phyloP scores from a whole-genome alignment of 1,139 yeast species.

The Sugiyamaella neomexicana region DNA sequence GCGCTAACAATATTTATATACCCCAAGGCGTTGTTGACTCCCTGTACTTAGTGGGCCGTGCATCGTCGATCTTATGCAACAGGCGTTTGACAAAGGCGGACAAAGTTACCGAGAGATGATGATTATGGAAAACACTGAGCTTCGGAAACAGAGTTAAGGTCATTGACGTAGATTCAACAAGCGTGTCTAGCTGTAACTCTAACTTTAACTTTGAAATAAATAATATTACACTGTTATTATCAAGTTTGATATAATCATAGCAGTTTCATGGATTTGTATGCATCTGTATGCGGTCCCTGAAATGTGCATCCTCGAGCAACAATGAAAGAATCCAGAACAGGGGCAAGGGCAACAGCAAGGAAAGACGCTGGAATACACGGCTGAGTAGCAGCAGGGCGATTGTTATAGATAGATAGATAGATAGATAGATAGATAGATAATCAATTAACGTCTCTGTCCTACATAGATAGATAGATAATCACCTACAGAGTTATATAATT shows the following conservation, averaged over 20 bases:
- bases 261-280: not conserved
- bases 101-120: not conserved
- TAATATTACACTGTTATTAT: too few species aligned
- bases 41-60: not conserved
- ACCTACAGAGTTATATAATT: too few species aligned
- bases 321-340: not conserved
- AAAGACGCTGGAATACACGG: too few species aligned
- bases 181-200: not conserved
- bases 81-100: not conserved
- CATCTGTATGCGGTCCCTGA: not conserved
- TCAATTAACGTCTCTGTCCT: too few species aligned
- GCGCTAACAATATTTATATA: not conserved
- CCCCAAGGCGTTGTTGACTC: not conserved
- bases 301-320: not conserved
- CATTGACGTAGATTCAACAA: not conserved
- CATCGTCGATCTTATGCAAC: not conserved
- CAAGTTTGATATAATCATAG: too few species aligned
- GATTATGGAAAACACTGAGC: not conserved
- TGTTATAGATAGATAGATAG: too few species aligned
- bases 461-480: too few species aligned
- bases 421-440: too few species aligned
- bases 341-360: not conserved
- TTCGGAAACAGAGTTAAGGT: not conserved
- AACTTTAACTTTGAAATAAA: too few species aligned
- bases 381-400: too few species aligned